Evolutionary conservation across 2,329 filamentous ascomycete species (phyloP), one percentile per base, ranked within the genome.

Genomic region (Alternaria incomplexa): DNA sequence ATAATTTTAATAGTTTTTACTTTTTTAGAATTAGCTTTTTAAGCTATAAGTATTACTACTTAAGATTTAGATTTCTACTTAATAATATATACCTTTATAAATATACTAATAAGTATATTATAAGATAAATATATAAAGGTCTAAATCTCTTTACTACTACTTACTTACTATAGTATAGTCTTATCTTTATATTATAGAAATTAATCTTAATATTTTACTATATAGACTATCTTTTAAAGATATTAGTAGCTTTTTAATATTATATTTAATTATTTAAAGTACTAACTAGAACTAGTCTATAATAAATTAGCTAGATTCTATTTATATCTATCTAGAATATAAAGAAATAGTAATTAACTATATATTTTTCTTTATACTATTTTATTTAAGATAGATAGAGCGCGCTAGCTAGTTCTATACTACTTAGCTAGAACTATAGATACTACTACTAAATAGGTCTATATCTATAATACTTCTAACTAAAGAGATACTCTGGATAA

Each of bases 291-390:
- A 50, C 44, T 57, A 44, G 17, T 50, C 30, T 12, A 47, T 40
- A 15, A 47, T 46, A 17, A 45, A 52, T 30, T 62, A 36, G 26
- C 44, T 22, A 23, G 40, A 23, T 30, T 47, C 13, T 17, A 43
- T 62, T 43, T 54, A 47, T 17, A 62, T 43, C 53, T 47, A 58
- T 45, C 59, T 54, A 11, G 59, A 54, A 55, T 54, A 46, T 40
- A 62, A 22, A 6, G 28, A 20, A 45, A 62, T 57, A 28, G n/a
- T 47, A 45, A 53, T 62, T 4, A 58, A 47, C 32, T 28, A 26
- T 11, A 28, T 51, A 3, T 55, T 30, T 6, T 17, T 23, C 25
- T 32, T 13, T 32, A 13, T 32, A 15, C 26, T 20, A 15, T 56
- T 56, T n/a, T 23, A 56, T 45, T 62, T 43, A 17, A 51, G 44